These are phyloP conservation scores for Ceratobasidium sp. DNA, from an alignment of 1,284 basidiomycete genomes.

Conservation along the genomic window DNA sequence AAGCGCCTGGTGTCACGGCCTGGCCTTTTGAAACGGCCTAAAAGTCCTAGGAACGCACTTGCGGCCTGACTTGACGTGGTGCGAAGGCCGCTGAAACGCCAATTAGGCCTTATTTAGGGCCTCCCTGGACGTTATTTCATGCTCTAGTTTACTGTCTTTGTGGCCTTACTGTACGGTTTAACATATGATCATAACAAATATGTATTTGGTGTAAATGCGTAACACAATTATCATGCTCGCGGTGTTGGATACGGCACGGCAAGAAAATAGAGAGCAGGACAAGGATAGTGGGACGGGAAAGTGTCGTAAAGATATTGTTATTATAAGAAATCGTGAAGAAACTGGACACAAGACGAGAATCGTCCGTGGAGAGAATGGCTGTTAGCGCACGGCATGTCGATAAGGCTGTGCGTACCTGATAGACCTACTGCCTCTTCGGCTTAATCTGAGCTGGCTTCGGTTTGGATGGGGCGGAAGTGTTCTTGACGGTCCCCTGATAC, in stretches of 20 bases:
- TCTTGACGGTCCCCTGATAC: too few species aligned
- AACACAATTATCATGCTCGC: background rate
- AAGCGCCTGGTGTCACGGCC: too few species aligned
- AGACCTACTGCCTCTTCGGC: background rate
- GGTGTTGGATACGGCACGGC: background rate
- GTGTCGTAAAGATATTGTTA: background rate
- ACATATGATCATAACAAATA: background rate
- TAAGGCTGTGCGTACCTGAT: background rate
- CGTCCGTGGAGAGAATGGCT: background rate
- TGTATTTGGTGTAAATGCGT: background rate
- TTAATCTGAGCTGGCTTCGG: background rate
- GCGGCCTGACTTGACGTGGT: background rate
- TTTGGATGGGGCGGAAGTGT: background rate
- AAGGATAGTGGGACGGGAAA: background rate
- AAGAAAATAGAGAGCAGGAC: background rate
- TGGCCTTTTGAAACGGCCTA: too few species aligned
- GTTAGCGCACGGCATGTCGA: background rate
- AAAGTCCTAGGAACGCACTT: background rate
- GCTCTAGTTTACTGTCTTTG: background rate
- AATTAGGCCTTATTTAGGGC: background rate
- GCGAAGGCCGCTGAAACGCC: background rate
- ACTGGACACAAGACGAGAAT: too few species aligned
- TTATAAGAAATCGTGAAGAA: too few species aligned
- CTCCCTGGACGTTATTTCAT: background rate
- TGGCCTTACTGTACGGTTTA: background rate